phyloP scores from a whole-genome alignment of 164 flowering plant species.

The Echeveria elegans region DNA sequence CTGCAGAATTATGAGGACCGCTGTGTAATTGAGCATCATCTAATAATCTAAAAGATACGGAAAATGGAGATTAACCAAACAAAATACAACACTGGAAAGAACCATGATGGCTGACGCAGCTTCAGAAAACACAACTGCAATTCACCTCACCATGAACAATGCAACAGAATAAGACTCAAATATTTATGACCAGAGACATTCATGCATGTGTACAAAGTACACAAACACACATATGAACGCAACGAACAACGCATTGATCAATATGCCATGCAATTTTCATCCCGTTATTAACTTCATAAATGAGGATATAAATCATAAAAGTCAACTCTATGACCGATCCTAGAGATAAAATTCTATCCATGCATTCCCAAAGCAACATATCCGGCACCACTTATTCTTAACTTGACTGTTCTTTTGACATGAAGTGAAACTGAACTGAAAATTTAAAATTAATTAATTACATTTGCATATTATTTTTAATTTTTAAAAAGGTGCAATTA shows the following conservation, averaged over 20 bases:
- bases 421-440: no score
- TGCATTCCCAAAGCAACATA: background rate
- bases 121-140: background rate
- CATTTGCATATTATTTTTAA: no score
- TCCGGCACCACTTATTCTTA: no score
- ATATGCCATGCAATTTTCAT: no score
- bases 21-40: background rate
- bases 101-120: background rate
- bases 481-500: no score
- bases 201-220: no score
- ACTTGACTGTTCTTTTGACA: no score
- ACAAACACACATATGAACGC: background rate
- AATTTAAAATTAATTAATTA: no score
- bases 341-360: background rate
- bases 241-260: no score
- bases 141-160: background rate
- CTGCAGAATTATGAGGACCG: constrained; percentile 38
- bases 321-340: background rate
- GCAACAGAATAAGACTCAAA: background rate
- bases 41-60: background rate
- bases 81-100: background rate
- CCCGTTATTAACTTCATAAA: no score
- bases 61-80: background rate
- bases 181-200: background rate
- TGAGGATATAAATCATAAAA: background rate